phyloP scores from a whole-genome alignment of 306 rosid species.

The Casuarina cunninghamiana region DNA sequence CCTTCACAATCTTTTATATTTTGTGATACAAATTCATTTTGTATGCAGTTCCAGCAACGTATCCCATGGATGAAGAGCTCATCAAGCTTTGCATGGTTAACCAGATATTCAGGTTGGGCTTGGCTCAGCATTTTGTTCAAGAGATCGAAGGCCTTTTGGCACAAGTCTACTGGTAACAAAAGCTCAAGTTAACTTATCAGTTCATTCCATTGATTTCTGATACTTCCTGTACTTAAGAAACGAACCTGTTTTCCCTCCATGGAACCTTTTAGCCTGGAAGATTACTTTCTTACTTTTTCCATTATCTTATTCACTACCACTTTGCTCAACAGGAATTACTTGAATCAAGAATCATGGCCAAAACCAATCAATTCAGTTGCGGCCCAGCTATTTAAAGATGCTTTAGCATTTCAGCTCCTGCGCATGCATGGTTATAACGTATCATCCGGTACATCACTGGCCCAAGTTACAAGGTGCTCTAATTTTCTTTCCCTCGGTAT shows the following conservation, averaged over 20 bases:
- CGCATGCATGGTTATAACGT: conserved; percentile 42
- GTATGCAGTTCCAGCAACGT: conserved; percentile 42
- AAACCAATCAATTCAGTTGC: conserved; percentile 7
- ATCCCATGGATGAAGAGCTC: conserved; percentile 47
- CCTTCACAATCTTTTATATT: not conserved
- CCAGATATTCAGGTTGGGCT: conserved; percentile 42
- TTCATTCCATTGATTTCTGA: too few relatives aligned
- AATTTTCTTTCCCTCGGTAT: not conserved
- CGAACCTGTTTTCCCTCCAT: too few relatives aligned
- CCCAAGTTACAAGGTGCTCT: not conserved
- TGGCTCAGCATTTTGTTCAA: conserved; percentile 31
- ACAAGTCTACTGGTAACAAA: conserved; percentile 30
- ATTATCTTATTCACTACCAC: not conserved
- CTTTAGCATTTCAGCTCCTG: conserved; percentile 43
- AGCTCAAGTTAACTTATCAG: not conserved
- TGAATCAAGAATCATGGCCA: conserved; percentile 9
- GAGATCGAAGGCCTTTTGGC: conserved; percentile 34
- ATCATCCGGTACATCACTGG: conserved; percentile 33
- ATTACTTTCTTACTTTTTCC: too few relatives aligned
- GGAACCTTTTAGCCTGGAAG: too few relatives aligned
- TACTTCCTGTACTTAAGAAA: too few relatives aligned
- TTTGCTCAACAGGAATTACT: conserved; percentile 22
- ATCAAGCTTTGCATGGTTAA: conserved; percentile 39
- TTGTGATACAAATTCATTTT: not conserved
- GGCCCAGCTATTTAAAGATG: conserved; percentile 34